These are phyloP conservation scores for Acanthamoeba triangularis DNA, from an alignment of 208 protist species.

Conservation along the genomic window DNA sequence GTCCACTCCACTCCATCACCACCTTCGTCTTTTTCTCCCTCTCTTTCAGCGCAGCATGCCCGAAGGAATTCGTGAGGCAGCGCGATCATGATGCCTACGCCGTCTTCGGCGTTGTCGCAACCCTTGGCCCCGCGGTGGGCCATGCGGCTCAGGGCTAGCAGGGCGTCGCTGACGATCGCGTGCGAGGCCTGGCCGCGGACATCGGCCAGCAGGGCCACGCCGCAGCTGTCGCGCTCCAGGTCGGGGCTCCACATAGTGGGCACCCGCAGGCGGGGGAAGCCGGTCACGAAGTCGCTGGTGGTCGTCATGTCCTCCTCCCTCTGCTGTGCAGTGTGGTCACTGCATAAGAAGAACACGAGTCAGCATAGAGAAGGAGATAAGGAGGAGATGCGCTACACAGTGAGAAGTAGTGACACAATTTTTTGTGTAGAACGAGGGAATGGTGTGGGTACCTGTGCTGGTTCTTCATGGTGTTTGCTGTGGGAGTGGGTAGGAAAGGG, in stretches of 20 bases:
- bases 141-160: conserved; percentile 88
- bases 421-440: too few species aligned
- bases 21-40: background rate
- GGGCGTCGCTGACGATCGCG: conserved; percentile 82
- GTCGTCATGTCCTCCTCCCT: background rate
- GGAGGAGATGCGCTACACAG: too few species aligned
- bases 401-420: too few species aligned
- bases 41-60: background rate
- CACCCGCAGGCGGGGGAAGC: conserved; percentile 1
- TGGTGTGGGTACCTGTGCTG: too few species aligned
- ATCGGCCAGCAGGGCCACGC: conserved; percentile 90
- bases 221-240: conserved; percentile 90
- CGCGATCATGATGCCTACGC: conserved; percentile 90
- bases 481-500: too few species aligned
- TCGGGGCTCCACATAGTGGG: conserved; percentile 86
- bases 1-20: background rate
- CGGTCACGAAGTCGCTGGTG: background rate
- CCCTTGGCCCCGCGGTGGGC: conserved; percentile 90
- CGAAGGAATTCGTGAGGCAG: conserved; percentile 90
- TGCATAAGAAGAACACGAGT: too few species aligned
- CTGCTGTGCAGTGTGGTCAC: too few species aligned
- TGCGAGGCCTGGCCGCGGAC: conserved; percentile 80
- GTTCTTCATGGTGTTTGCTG: too few species aligned
- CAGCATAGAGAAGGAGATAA: too few species aligned
- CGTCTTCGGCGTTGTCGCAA: conserved; percentile 90